Evolutionary conservation across 345 rosid species (phyloP), one percentile per base, ranked within the genome.

Genomic region (Balakata baccata): DNA sequence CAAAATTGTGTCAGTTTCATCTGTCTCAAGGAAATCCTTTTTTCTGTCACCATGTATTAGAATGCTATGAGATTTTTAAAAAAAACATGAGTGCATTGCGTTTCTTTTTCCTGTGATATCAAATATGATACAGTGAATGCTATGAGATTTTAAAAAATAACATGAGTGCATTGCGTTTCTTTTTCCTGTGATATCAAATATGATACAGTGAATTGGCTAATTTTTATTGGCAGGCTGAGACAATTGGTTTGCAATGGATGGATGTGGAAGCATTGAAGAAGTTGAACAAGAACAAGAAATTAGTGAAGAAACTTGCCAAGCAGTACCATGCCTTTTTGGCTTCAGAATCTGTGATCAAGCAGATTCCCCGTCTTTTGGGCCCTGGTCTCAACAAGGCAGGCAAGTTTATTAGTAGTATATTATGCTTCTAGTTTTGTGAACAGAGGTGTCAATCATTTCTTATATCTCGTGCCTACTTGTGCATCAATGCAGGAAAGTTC

Each of bases 321-420:
- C 78, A 79, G 66, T 79, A 75, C 68, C 82, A 82, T 73, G 84
- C 82, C 3, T 77, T 84, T 62, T 70, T 77, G 77, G 87, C 85
- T 50, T 72, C 87, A 22, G 85, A 84, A 64, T 82, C 83, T 47
- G 85, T 79, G 41, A 79, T 79, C 74, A 79, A 84, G 85, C 83
- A 81, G 79, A 84, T 77, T 70, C 87, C 83, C 20, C 83, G 83
- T 77, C 80, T 84, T 49, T 60, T 79, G 14, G 85, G 87, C 54
- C 85, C 85, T 54, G 87, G 85, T 43, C 81, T 81, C 17, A 84
- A 84, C 81, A 84, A 82, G 79, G 87, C 87, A 66, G 84, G 85
- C 80, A 73, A 84, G 85, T 77, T 17, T 52, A 6, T 59, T n/a
- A 8, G 6, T 6, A 12, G n/a, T 14, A 13, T 23, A 58, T 58